Evolutionary conservation across 192 early-diverging fungal genomes (phyloP).

Genomic region (Lobosporangium transversale): DNA sequence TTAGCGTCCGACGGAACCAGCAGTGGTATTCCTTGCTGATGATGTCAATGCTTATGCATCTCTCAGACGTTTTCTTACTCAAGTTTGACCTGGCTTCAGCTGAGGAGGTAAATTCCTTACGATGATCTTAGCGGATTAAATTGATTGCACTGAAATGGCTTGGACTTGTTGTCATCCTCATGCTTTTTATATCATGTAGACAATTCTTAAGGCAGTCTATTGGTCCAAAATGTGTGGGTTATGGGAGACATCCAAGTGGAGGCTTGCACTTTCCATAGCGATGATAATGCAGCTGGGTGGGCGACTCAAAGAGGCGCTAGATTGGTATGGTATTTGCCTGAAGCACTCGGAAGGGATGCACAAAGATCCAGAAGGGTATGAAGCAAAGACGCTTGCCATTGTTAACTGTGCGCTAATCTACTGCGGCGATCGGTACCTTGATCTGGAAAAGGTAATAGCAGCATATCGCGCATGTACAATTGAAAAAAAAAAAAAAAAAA

Average conservation of each 20-base stretch:
- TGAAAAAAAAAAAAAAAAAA: neutral
- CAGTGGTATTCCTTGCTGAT: constrained; percentile 42
- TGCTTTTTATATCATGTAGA: no score
- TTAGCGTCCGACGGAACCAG: constrained; percentile 30
- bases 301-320: constrained; percentile 31
- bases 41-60: constrained; percentile 44
- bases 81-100: constrained; percentile 31
- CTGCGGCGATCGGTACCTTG: constrained; percentile 23
- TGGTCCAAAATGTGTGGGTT: constrained; percentile 25
- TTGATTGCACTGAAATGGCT: no score
- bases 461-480: neutral
- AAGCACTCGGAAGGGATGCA: constrained; percentile 16
- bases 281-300: constrained; percentile 45
- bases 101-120: constrained; percentile 33
- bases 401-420: constrained; percentile 30
- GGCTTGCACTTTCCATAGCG: constrained; percentile 26
- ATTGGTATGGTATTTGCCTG: constrained; percentile 41
- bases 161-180: no score
- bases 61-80: constrained; percentile 32
- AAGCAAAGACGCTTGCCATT: constrained; percentile 39
- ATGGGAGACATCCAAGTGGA: constrained; percentile 33
- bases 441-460: constrained; percentile 18
- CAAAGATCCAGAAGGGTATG: constrained; percentile 41
- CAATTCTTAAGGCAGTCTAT: constrained; percentile 36
- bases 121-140: neutral